Evolutionary conservation across 805 yeast species (phyloP).

Genomic region (Naumovozyma castellii): DNA sequence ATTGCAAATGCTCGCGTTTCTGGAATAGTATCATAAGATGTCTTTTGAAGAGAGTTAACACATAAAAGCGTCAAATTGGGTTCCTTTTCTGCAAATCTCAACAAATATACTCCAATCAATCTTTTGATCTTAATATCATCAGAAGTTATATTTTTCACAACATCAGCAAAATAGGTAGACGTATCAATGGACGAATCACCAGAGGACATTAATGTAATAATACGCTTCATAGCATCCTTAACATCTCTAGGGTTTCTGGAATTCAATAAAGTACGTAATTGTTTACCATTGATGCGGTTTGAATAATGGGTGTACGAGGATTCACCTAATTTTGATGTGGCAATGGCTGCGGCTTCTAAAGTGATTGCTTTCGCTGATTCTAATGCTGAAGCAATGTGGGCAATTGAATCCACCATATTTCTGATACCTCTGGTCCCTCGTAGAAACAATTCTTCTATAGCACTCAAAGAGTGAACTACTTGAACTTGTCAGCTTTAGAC

Average conservation of each 20-base stretch:
- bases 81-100: conserved; percentile 69
- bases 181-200: conserved; percentile 33
- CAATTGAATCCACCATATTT: conserved; percentile 49
- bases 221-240: conserved; percentile 48
- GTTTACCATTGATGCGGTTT: conserved; percentile 46
- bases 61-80: conserved; percentile 86
- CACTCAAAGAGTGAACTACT: no score
- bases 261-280: conserved; percentile 54
- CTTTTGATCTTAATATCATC: conserved; percentile 53
- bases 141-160: conserved; percentile 78
- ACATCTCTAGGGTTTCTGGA: conserved; percentile 62
- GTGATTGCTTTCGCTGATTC: conserved; percentile 76
- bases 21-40: conserved; percentile 61
- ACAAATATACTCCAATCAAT: conserved; percentile 66
- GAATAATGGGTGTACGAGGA: conserved; percentile 40
- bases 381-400: conserved; percentile 57
- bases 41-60: conserved; percentile 84
- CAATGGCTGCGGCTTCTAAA: conserved; percentile 74
- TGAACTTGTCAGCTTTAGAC: no score
- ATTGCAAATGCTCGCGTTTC: conserved; percentile 63
- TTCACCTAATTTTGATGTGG: conserved; percentile 56
- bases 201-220: conserved; percentile 38
- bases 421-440: no score
- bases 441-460: background rate
- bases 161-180: conserved; percentile 63